Percentiles rank a stretch among this genome's conserved stretches.
Evolutionary conservation across 352 stramenopile genomes (phyloP).

Genomic region (Globisporangium alternatum): DNA sequence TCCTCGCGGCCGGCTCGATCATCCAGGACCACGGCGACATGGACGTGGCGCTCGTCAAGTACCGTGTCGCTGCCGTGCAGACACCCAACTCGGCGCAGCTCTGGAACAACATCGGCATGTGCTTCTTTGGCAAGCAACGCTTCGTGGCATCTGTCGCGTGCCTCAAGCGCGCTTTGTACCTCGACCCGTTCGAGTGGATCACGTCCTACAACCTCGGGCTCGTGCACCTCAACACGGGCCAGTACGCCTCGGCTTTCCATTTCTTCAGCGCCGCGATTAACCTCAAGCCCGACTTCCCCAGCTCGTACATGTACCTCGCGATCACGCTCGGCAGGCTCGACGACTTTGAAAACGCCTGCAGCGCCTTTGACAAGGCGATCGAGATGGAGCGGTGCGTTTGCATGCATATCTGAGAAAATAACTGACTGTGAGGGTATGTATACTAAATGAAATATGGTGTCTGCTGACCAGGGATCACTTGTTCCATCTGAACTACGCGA

Average conservation of each 20-base stretch:
- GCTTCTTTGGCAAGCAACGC: constrained; percentile 92
- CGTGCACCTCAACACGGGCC: constrained; percentile 90
- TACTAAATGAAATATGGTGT: constrained; percentile 1
- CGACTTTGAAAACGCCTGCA: constrained; percentile 92
- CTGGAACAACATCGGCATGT: constrained; percentile 97
- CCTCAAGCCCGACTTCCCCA: constrained; percentile 84
- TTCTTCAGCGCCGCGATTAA: constrained; percentile 91
- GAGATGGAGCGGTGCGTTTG: constrained; percentile 71
- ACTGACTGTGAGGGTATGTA: constrained; percentile 1
- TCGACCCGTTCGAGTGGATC: constrained; percentile 95
- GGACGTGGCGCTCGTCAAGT: constrained; percentile 94
- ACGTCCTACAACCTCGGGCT: constrained; percentile 93
- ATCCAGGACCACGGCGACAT: constrained; percentile 93
- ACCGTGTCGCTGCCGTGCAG: constrained; percentile 89
- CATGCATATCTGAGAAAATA: constrained; percentile 8
- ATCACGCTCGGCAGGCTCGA: constrained; percentile 88
- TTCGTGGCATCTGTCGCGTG: constrained; percentile 87
- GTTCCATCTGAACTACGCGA: constrained; percentile 89
- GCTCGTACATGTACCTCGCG: constrained; percentile 92
- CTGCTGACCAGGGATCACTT: constrained; percentile 60
- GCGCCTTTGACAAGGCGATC: constrained; percentile 91
- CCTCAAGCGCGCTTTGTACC: constrained; percentile 89
- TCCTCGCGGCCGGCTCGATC: constrained; percentile 90
- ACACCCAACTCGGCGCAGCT: constrained; percentile 91
- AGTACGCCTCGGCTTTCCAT: constrained; percentile 93